A percentile compares a stretch with the other conserved stretches of the same genome.
Conservation (phyloP, 768 basidiomycete species). For the Mrakia gelida region DNA sequence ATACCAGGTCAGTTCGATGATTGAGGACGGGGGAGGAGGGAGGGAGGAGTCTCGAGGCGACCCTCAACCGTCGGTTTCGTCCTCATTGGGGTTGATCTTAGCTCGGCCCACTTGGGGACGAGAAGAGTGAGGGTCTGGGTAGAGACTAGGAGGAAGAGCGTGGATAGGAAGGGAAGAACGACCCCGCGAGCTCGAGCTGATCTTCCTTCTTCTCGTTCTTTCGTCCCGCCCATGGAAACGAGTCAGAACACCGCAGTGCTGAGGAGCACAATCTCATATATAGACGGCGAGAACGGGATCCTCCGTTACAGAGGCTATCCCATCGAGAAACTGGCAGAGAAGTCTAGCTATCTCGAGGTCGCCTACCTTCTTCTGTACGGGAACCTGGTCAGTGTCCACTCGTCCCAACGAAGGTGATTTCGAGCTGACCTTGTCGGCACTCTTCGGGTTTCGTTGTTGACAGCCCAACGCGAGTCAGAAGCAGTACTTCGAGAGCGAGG, state of each 20-base stretch:
- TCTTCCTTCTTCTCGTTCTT: no score
- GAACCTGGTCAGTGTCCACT: slow-evolving; percentile 47
- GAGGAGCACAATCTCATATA: no score
- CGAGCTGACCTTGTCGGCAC: neutral
- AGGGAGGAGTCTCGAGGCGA: neutral
- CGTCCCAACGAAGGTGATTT: neutral
- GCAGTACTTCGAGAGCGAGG: slow-evolving; percentile 62
- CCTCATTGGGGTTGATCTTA: no score
- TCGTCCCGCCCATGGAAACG: no score
- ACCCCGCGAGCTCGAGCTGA: no score
- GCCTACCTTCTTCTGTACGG: slow-evolving; percentile 88
- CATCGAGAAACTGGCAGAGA: slow-evolving; percentile 80
- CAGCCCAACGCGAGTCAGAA: slow-evolving; percentile 11
- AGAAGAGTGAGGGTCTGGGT: no score
- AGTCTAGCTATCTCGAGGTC: slow-evolving; percentile 74
- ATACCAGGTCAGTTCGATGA: slow-evolving; percentile 1
- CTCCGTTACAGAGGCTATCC: slow-evolving; percentile 73
- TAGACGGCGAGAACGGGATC: no score
- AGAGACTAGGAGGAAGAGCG: no score
- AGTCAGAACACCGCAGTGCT: no score
- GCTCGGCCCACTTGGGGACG: no score
- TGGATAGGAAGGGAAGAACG: no score
- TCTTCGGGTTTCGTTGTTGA: neutral
- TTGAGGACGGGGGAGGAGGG: neutral
- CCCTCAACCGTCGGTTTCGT: no score